Percentiles rank a stretch among this genome's conserved stretches.
These are phyloP conservation scores for Hymenoscyphus fructigenus DNA, from an alignment of 2,329 filamentous ascomycete species.

Conservation along the genomic window DNA sequence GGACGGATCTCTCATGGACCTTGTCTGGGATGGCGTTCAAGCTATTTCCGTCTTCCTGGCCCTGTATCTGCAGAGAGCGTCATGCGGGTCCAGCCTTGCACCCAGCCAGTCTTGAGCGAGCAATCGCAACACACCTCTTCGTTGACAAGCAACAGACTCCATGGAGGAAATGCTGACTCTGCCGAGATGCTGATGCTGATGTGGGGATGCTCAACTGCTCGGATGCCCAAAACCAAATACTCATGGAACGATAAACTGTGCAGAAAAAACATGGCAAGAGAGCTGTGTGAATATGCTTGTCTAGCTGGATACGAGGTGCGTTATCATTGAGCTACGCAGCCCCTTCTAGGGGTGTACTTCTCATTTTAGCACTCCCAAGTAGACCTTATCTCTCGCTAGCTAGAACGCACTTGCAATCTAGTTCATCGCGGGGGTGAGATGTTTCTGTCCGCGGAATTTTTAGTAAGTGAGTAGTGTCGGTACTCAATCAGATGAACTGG, in stretches of 20 bases:
- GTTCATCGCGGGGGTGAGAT: not conserved
- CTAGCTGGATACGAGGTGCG: not conserved
- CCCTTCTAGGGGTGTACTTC: not conserved
- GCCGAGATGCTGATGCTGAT: not conserved
- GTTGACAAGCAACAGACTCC: not conserved
- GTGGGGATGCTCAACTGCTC: not conserved
- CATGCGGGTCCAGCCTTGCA: not conserved
- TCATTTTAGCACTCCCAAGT: not conserved
- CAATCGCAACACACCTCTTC: not conserved
- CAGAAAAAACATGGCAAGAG: not conserved
- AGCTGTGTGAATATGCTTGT: not conserved
- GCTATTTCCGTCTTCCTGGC: constrained; percentile 17
- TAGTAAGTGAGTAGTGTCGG: not conserved
- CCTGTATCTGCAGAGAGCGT: constrained; percentile 12
- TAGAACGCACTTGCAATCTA: not conserved
- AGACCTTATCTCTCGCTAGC: not conserved
- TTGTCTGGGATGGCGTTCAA: not conserved
- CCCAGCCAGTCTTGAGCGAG: not conserved
- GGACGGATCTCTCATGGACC: constrained; percentile 6
- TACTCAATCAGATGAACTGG: not conserved
- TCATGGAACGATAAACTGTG: not conserved
- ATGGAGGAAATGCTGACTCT: not conserved
- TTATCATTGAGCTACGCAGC: not conserved
- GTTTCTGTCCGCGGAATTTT: not conserved
- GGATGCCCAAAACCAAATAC: not conserved